phyloP scores from a whole-genome alignment of 2,329 filamentous ascomycete genomes.

The Ascochyta rabiei region DNA sequence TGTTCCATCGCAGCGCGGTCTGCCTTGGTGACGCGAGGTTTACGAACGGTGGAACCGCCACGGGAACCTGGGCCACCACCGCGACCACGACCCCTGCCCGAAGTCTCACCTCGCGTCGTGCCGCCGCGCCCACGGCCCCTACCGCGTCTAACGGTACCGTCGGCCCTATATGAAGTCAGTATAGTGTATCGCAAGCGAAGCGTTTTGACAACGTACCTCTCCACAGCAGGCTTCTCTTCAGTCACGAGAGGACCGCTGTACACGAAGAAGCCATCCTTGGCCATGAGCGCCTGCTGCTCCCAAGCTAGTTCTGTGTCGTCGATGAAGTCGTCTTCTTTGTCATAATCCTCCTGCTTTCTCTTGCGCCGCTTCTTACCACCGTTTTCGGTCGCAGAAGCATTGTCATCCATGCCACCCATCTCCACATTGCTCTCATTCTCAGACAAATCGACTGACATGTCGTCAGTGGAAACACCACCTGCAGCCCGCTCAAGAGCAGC shows the following conservation, averaged over 20 bases:
- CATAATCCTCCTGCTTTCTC: conserved; percentile 73
- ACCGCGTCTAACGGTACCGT: conserved; percentile 74
- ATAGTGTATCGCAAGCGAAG: background rate
- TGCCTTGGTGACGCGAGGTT: conserved; percentile 85
- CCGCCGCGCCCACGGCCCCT: conserved; percentile 62
- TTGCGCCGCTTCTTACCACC: conserved; percentile 76
- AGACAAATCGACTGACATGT: conserved; percentile 80
- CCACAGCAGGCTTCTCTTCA: conserved; percentile 76
- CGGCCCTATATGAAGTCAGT: conserved; percentile 61
- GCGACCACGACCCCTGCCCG: conserved; percentile 52
- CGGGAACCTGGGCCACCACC: conserved; percentile 71
- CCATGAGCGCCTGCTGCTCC: conserved; percentile 94
- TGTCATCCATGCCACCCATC: conserved; percentile 69
- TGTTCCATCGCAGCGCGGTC: conserved; percentile 80
- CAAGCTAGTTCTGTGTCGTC: conserved; percentile 94
- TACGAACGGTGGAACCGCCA: conserved; percentile 74
- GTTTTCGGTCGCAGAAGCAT: conserved; percentile 51
- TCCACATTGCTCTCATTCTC: conserved; percentile 83
- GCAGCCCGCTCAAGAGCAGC: conserved; percentile 80
- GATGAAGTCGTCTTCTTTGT: conserved; percentile 71
- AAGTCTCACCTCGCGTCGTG: conserved; percentile 50
- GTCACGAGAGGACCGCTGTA: conserved; percentile 91
- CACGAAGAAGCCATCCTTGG: conserved; percentile 96
- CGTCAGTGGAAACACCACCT: conserved; percentile 72
- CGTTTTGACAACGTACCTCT: conserved; percentile 57